Percentiles rank a stretch among this genome's conserved stretches.
phyloP scores from a whole-genome alignment of 768 basidiomycete genomes.

The Leccinum imitatum region DNA sequence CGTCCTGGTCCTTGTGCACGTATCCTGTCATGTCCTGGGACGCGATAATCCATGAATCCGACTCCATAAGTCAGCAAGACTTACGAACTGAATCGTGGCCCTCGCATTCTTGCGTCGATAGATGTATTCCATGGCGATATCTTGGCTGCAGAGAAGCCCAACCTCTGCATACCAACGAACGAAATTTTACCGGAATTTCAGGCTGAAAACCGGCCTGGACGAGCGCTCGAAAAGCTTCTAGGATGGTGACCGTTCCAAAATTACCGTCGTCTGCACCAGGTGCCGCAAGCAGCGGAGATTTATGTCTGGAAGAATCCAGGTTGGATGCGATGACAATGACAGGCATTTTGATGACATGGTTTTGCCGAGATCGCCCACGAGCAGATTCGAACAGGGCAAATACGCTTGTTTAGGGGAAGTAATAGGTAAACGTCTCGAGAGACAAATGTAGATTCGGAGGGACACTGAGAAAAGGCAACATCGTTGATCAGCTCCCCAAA shows the following conservation, averaged over 20 bases:
- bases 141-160: constrained; percentile 36
- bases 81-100: constrained; percentile 50
- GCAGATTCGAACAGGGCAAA: constrained; percentile 26
- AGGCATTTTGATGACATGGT: constrained; percentile 18
- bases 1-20: constrained; percentile 12
- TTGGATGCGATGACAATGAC: constrained; percentile 42
- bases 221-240: constrained; percentile 75
- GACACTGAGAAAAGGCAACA: too few species aligned
- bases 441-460: constrained; percentile 13
- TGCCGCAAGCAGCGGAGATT: too few species aligned
- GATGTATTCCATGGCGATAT: constrained; percentile 50
- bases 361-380: constrained; percentile 1
- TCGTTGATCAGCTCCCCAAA: background rate
- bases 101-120: constrained; percentile 40
- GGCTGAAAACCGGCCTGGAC: constrained; percentile 69
- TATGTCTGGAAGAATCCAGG: constrained; percentile 46
- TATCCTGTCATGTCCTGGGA: constrained; percentile 39
- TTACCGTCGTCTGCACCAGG: constrained; percentile 52
- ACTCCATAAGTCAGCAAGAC: constrained; percentile 10
- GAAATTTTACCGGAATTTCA: constrained; percentile 67
- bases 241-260: constrained; percentile 69
- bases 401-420: constrained; percentile 18
- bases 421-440: constrained; percentile 21
- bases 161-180: constrained; percentile 76
- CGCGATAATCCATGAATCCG: background rate